Conservation (phyloP, 1,284 basidiomycete species). For the Pseudozyma hubeiensis region DNA sequence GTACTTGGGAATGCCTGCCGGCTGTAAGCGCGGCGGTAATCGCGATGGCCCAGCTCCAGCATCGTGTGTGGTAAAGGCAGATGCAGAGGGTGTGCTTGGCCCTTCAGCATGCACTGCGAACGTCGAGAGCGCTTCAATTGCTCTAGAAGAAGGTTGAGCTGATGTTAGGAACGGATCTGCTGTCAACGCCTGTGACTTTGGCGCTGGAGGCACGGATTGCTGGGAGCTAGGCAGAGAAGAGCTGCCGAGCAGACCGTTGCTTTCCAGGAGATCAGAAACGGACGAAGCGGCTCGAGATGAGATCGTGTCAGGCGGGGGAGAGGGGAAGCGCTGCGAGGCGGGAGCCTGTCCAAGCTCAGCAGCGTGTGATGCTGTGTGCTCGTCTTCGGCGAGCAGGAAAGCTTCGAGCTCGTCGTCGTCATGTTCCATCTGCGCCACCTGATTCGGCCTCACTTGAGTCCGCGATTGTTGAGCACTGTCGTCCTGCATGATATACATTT, state of each 20-base stretch:
- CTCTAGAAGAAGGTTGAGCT: constrained; percentile 20
- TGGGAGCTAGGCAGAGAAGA: constrained; percentile 38
- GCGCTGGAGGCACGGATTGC: constrained; percentile 8
- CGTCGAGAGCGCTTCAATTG: constrained; percentile 25
- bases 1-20: constrained; percentile 53
- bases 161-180: constrained; percentile 13
- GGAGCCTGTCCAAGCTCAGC: neutral
- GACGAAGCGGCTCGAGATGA: constrained; percentile 21
- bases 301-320: constrained; percentile 1
- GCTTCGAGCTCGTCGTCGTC: constrained; percentile 43
- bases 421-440: neutral
- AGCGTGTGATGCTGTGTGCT: constrained; percentile 5
- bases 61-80: neutral
- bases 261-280: constrained; percentile 30
- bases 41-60: constrained; percentile 23
- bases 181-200: constrained; percentile 7
- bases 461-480: neutral
- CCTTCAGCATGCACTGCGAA: constrained; percentile 1
- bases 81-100: neutral
- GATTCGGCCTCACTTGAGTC: neutral
- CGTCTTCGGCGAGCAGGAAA: constrained; percentile 30
- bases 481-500: constrained; percentile 13
- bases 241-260: constrained; percentile 38
- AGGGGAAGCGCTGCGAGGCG: neutral
- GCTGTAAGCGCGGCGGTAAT: constrained; percentile 9